Percentiles rank a stretch among this genome's conserved stretches.
Conservation (phyloP, 2,329 filamentous ascomycete species). For the Hypoxylon sp. region DNA sequence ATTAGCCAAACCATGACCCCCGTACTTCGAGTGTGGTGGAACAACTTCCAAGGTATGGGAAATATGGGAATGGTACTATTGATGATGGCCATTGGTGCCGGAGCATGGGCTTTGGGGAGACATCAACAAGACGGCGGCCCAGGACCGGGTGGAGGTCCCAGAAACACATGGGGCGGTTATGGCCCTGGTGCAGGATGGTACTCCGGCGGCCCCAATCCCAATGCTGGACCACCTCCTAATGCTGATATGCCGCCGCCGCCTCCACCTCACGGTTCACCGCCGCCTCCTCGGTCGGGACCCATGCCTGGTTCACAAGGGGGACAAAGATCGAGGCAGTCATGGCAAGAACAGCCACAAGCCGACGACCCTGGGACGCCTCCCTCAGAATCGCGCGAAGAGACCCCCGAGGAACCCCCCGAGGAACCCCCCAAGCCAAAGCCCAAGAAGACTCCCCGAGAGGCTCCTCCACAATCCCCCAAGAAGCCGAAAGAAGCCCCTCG, state of each 20-base stretch:
- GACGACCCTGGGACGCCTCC: constrained; percentile 24
- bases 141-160: constrained; percentile 39
- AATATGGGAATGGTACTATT: constrained; percentile 80
- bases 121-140: constrained; percentile 66
- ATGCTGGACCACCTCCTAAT: constrained; percentile 46
- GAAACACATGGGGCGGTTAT: constrained; percentile 44
- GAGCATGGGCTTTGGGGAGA: constrained; percentile 81
- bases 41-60: constrained; percentile 76
- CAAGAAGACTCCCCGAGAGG: constrained; percentile 7
- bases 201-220: constrained; percentile 40
- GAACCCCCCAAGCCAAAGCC: neutral
- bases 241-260: constrained; percentile 53
- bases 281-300: constrained; percentile 48
- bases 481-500: constrained; percentile 9
- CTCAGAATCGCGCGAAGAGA: constrained; percentile 6
- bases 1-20: constrained; percentile 81
- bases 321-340: constrained; percentile 55
- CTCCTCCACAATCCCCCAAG: constrained; percentile 11
- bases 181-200: constrained; percentile 45
- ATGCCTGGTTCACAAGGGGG: constrained; percentile 43
- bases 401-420: neutral
- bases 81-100: constrained; percentile 78
- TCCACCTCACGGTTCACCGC: constrained; percentile 52
- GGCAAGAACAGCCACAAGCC: constrained; percentile 53
- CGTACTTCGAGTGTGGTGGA: constrained; percentile 79